Conservation (phyloP, 73 alveolate genomes). For the Uronychia binucleata region DNA sequence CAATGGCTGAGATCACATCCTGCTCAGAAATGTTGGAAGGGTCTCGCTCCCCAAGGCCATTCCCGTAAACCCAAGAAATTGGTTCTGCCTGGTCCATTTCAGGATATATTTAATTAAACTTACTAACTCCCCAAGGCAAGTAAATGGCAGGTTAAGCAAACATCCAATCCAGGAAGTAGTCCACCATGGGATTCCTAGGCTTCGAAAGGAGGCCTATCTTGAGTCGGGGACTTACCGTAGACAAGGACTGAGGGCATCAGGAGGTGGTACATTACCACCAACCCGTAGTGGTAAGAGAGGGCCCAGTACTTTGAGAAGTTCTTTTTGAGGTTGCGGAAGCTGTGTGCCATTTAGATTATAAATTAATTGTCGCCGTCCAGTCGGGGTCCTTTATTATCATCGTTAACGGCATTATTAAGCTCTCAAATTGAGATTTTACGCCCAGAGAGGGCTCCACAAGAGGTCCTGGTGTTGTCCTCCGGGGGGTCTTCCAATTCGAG, state of each 20-base stretch:
- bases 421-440: too few species aligned
- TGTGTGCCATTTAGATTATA: neutral
- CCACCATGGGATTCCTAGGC: neutral
- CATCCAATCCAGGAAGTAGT: neutral
- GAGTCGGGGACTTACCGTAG: neutral
- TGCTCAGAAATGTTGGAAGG: slow-evolving; percentile 29
- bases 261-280: neutral
- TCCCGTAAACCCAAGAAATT: slow-evolving; percentile 32
- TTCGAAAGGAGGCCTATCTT: neutral
- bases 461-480: neutral
- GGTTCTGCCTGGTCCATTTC: neutral
- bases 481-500: too few species aligned
- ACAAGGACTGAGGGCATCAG: neutral
- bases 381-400: too few species aligned
- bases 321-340: neutral
- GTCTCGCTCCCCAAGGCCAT: slow-evolving; percentile 65
- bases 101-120: neutral
- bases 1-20: slow-evolving; percentile 40
- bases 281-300: neutral
- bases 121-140: neutral
- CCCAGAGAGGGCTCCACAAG: neutral
- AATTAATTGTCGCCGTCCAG: neutral
- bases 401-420: too few species aligned
- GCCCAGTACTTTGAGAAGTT: neutral
- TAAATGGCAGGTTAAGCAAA: neutral